Conservation (phyloP, 441 rosid species). For the Aleurites moluccanus region DNA sequence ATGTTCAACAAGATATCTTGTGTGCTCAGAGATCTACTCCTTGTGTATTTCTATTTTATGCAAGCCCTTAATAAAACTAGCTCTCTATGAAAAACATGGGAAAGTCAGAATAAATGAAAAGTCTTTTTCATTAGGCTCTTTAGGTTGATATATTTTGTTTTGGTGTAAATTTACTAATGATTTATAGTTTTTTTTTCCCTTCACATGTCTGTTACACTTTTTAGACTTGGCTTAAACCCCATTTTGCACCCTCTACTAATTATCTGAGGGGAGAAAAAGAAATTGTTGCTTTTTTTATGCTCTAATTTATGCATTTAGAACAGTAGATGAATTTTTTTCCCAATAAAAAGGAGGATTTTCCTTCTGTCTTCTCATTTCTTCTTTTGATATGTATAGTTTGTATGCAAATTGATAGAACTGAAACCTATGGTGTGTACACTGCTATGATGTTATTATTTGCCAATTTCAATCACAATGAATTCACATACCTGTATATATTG, state of each 20-base stretch:
- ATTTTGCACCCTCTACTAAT: not conserved
- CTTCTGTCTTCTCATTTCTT: not conserved
- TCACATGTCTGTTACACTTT: not conserved
- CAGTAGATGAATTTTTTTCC: not conserved
- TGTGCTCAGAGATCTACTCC: constrained; percentile 1
- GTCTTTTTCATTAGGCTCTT: not conserved
- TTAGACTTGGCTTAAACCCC: not conserved
- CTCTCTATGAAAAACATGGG: not conserved
- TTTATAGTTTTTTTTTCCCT: not conserved
- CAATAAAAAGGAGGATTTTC: not conserved
- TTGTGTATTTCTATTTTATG: not conserved
- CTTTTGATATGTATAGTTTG: not conserved
- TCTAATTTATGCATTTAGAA: constrained; percentile 1
- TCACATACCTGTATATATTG: not conserved
- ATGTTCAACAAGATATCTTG: not conserved
- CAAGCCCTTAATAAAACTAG: not conserved
- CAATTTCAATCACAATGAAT: not conserved
- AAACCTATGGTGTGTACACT: not conserved
- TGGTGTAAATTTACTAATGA: not conserved
- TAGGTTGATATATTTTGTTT: not conserved
- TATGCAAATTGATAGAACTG: not conserved
- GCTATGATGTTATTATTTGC: not conserved
- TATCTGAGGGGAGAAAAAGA: not conserved
- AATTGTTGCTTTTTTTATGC: not conserved
- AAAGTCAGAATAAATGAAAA: not conserved